Evolutionary conservation across 2,329 filamentous ascomycete genomes (phyloP).

Genomic region (Pseudonectria foliicola): DNA sequence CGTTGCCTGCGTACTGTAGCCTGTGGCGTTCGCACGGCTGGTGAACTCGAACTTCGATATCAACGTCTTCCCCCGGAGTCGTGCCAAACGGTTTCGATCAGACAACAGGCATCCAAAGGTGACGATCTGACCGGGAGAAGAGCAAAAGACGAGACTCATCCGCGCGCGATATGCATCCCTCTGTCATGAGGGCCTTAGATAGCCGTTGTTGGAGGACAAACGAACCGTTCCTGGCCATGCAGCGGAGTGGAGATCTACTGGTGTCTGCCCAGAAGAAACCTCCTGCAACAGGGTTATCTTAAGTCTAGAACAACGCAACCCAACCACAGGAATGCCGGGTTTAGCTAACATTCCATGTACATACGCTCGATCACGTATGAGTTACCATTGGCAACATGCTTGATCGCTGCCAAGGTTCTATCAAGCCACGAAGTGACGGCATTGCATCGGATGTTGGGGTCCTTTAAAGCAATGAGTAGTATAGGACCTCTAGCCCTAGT

Average conservation of each 20-base stretch:
- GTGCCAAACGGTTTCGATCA: slow-evolving; percentile 25
- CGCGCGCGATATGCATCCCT: slow-evolving; percentile 14
- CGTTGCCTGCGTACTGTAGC: slow-evolving; percentile 17
- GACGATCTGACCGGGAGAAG: slow-evolving; percentile 14
- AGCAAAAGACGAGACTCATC: slow-evolving; percentile 25
- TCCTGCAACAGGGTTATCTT: slow-evolving; percentile 12
- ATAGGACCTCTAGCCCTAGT: slow-evolving; percentile 16
- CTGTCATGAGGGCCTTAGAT: slow-evolving; percentile 4
- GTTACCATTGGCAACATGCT: slow-evolving; percentile 8
- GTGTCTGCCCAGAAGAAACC: slow-evolving; percentile 17
- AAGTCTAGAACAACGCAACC: slow-evolving; percentile 16
- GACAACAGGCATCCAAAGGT: slow-evolving; percentile 16
- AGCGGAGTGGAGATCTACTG: slow-evolving; percentile 20
- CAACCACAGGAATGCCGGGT: slow-evolving; percentile 22
- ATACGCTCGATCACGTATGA: slow-evolving; percentile 16
- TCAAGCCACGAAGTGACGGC: slow-evolving; percentile 23
- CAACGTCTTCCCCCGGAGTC: slow-evolving; percentile 19
- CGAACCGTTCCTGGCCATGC: slow-evolving; percentile 22
- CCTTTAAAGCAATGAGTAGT: slow-evolving; percentile 22
- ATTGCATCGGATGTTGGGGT: slow-evolving; percentile 22
- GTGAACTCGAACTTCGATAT: slow-evolving; percentile 23
- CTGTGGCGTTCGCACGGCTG: slow-evolving; percentile 16
- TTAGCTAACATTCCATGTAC: slow-evolving; percentile 2
- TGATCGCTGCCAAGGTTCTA: slow-evolving; percentile 18
- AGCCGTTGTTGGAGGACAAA: slow-evolving; percentile 21